Evolutionary conservation across 257 asterid species (phyloP).

Genomic region (Solanum rostratum): DNA sequence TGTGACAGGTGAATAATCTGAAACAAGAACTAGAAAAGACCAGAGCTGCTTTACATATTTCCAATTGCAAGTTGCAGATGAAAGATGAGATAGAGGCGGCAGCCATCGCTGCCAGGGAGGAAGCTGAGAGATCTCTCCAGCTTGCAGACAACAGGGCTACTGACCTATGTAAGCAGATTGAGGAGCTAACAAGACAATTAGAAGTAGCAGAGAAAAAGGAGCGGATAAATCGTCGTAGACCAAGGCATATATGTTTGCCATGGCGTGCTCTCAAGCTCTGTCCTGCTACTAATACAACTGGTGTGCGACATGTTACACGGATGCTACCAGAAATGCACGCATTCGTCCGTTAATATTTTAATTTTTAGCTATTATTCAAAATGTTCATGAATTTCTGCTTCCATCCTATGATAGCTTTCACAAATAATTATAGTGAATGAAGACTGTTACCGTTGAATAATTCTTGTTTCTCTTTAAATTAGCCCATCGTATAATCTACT

Average conservation of each 20-base stretch:
- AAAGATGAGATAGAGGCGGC: conserved; percentile 17
- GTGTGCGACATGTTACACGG: background rate
- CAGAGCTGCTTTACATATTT: conserved; percentile 8
- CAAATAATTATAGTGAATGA: background rate
- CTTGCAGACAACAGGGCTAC: conserved; percentile 16
- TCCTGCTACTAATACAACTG: conserved; percentile 3
- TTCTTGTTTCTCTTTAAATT: background rate
- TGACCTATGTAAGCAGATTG: conserved; percentile 6
- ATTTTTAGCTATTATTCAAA: background rate
- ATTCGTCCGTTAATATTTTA: background rate
- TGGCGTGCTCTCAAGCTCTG: conserved; percentile 11
- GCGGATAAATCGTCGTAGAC: background rate
- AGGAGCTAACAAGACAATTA: conserved; percentile 14
- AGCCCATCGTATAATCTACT: no score
- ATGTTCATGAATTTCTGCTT: background rate
- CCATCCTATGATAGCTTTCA: background rate
- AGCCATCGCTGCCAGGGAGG: conserved; percentile 17
- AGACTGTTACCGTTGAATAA: background rate
- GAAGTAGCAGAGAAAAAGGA: conserved; percentile 17
- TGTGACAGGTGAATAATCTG: conserved; percentile 9
- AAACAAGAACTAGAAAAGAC: conserved; percentile 12
- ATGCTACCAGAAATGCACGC: conserved; percentile 26
- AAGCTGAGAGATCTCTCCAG: conserved; percentile 23
- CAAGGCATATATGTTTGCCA: conserved; percentile 22
- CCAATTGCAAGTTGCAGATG: conserved; percentile 12